Evolutionary conservation across 768 basidiomycete species (phyloP), one percentile per base, ranked within the genome.

Genomic region (Trametes maxima): DNA sequence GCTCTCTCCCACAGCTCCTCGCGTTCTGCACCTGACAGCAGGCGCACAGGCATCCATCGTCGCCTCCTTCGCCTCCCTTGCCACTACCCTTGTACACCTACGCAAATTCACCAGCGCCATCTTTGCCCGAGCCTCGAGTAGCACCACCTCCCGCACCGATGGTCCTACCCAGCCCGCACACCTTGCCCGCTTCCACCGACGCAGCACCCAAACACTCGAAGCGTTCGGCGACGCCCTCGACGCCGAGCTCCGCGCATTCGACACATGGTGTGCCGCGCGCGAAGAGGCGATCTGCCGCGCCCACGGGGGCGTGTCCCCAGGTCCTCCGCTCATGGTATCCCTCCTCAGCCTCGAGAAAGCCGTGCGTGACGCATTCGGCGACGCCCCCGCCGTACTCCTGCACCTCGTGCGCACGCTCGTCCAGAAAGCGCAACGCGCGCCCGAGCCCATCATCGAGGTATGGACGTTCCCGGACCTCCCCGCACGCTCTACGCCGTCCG

Each of bases 211-310:
- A 35, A 92, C 89, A 0, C 73, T 90, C n/a, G 90, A 94, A 70
- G 92, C 92, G 0, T 92, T 92, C 69, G 84, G 88, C 0, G 90
- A 92, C 57, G 90, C 90, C 0, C 74, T 93, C 47, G 84, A 85
- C 60, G 65, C 75, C 21, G 84, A 89, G 57, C 74, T 92, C 3
- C 80, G 77, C 21, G 63, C 63, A 4, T 84, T 94, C 62, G 82
- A 90, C 57, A 70, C 67, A 6, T 94, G 90, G 89, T 92, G 90
- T 69, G 85, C 91, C 1, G 70, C 69, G 14, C 78, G 77, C 57
- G 92, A 94, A 72, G 85, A 87, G 67, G 76, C 77, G 0, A 87
- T 94, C 50, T 86, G 83, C 70, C 76, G 76, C n/a, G 84, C 89
- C 2, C 72, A 78, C 54, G 78, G 75, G 10, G 87, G 89, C 1